Conservation (phyloP, 2,329 filamentous ascomycete species). For the Daldinia sp. region DNA sequence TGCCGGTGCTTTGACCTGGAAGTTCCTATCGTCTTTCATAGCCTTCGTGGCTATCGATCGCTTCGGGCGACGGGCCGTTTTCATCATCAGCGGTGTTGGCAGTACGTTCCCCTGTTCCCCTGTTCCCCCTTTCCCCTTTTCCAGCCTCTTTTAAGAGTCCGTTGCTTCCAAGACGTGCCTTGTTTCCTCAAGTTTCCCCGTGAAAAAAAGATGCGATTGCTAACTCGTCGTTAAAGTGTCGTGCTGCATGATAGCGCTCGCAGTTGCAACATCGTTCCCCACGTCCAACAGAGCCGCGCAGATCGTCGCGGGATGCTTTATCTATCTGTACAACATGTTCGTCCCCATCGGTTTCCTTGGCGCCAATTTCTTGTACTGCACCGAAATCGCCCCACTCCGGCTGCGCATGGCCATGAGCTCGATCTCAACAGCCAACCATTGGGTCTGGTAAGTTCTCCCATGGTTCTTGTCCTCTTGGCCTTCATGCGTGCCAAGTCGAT, state of each 20-base stretch:
- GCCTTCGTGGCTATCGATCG: constrained; percentile 61
- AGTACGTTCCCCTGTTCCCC: constrained; percentile 42
- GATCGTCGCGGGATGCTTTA: constrained; percentile 62
- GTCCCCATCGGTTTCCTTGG: constrained; percentile 67
- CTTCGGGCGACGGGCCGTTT: constrained; percentile 58
- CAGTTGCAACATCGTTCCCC: constrained; percentile 60
- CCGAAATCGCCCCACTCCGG: constrained; percentile 62
- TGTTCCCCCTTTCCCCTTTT: background rate
- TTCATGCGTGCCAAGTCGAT: background rate
- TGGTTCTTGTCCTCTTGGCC: background rate
- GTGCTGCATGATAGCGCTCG: constrained; percentile 62
- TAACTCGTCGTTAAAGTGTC: constrained; percentile 48
- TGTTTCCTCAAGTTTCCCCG: background rate
- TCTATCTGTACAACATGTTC: constrained; percentile 69
- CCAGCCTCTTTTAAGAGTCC: background rate
- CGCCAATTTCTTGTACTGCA: constrained; percentile 67
- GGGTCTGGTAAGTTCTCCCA: constrained; percentile 53
- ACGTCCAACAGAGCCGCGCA: constrained; percentile 55
- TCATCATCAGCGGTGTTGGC: constrained; percentile 60
- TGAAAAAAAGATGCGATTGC: background rate
- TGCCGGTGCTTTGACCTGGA: constrained; percentile 62
- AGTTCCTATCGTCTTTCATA: constrained; percentile 55
- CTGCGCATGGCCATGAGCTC: constrained; percentile 63
- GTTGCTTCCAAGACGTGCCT: background rate
- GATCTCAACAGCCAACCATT: constrained; percentile 63